These are phyloP conservation scores for Daldinia loculata DNA, from an alignment of 495 filamentous ascomycete genomes.

Conservation along the genomic window DNA sequence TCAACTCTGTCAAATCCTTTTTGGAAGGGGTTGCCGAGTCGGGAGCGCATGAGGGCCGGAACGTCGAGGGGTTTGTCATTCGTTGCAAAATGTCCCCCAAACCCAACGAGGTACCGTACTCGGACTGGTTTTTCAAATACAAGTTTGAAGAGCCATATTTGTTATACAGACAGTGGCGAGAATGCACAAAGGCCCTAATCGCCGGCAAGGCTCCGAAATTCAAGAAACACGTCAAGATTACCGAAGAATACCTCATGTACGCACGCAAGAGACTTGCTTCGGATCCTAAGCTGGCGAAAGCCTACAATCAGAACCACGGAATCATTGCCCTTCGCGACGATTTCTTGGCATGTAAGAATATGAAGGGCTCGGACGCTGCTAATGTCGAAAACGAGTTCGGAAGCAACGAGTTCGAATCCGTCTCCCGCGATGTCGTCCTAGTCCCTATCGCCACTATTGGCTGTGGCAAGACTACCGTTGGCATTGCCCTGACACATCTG, in stretches of 20 bases:
- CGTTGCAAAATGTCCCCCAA: constrained; percentile 73
- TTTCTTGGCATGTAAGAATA: constrained; percentile 79
- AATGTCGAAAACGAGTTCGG: constrained; percentile 51
- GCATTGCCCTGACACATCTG: constrained; percentile 79
- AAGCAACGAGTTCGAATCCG: constrained; percentile 47
- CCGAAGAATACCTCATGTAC: constrained; percentile 86
- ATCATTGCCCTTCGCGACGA: constrained; percentile 90
- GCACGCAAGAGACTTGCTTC: constrained; percentile 74
- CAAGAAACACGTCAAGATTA: constrained; percentile 89
- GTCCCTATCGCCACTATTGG: constrained; percentile 91
- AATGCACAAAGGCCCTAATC: constrained; percentile 93
- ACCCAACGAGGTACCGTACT: constrained; percentile 56
- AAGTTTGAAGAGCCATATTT: constrained; percentile 99
- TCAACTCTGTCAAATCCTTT: constrained; percentile 76
- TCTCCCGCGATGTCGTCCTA: constrained; percentile 73
- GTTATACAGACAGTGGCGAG: constrained; percentile 98
- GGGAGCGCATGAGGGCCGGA: constrained; percentile 85
- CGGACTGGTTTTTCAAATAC: constrained; percentile 99
- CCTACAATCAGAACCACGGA: constrained; percentile 89
- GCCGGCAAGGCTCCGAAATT: constrained; percentile 73
- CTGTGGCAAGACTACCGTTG: constrained; percentile 96
- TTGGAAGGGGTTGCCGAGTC: constrained; percentile 83
- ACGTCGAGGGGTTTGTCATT: constrained; percentile 97
- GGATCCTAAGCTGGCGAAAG: constrained; percentile 67
- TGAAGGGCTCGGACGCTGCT: constrained; percentile 80